These are phyloP conservation scores for Nectriaceae sp. DNA, from an alignment of 2,329 filamentous ascomycete species.

Conservation along the genomic window DNA sequence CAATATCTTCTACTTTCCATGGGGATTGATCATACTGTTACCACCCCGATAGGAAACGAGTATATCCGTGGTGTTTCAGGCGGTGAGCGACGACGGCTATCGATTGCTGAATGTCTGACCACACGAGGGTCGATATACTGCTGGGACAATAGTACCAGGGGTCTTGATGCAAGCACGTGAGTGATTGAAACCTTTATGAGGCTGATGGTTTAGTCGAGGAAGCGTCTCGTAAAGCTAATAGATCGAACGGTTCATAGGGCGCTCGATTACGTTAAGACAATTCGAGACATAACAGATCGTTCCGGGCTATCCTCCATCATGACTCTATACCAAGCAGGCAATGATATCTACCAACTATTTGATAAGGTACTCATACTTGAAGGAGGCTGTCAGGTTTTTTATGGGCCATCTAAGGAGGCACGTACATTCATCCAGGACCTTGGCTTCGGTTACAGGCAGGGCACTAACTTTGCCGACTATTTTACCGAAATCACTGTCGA, in stretches of 20 bases:
- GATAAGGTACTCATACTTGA: slow-evolving; percentile 73
- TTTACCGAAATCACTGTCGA: slow-evolving; percentile 67
- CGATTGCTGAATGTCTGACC: slow-evolving; percentile 65
- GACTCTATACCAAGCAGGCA: slow-evolving; percentile 66
- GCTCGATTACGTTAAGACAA: slow-evolving; percentile 63
- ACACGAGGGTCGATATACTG: slow-evolving; percentile 53
- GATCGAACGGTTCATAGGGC: too few relatives aligned
- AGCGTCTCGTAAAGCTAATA: too few relatives aligned
- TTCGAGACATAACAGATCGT: slow-evolving; percentile 63
- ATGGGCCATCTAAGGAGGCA: slow-evolving; percentile 61
- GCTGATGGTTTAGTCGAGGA: too few relatives aligned
- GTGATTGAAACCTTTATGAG: not conserved
- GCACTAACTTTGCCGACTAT: slow-evolving; percentile 66
- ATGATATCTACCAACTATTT: slow-evolving; percentile 64
- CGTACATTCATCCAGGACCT: slow-evolving; percentile 66
- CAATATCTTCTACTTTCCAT: not conserved
- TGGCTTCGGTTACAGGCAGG: slow-evolving; percentile 45
- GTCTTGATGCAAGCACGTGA: slow-evolving; percentile 65
- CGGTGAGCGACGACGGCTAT: slow-evolving; percentile 69
- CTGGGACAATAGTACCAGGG: slow-evolving; percentile 62
- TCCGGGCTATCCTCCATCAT: slow-evolving; percentile 65
- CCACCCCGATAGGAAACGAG: slow-evolving; percentile 60
- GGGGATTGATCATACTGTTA: not conserved
- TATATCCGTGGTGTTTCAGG: slow-evolving; percentile 59
- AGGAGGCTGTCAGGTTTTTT: slow-evolving; percentile 65